Base-by-base conservation (phyloP, 768 basidiomycete species). In the Amanita pseudoporphyria region DNA sequence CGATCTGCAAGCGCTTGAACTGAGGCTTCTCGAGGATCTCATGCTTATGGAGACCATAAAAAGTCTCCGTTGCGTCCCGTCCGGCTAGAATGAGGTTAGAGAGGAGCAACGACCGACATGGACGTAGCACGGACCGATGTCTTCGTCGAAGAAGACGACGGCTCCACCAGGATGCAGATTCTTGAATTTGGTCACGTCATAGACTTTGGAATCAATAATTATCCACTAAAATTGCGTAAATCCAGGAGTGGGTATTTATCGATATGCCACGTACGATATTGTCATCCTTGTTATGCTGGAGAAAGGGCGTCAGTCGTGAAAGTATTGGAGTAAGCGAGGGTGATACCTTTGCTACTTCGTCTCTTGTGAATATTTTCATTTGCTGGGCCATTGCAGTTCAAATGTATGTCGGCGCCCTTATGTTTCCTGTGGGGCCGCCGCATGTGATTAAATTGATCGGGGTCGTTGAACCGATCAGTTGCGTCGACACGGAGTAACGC, bases 11-110 rank as follows among this genome's bases (percentile, higher is more conserved):
- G 14, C 88, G 82, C 37, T 71, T 64, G 58, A 85, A 91, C 52
- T 89, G 85, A 1, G 89, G 85, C 56, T 77, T 82, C 53, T 73
- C 67, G 41, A 98, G 74, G n/a, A 97, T 77, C 58, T 96, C 93
- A 45, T 85, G 80, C 45, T 86, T 78, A 63, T 98, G 95, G 22
- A 98, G 79, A 31, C 87, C 83, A 58, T 87, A 97, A 70, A 98
- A 97, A 9, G 79, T 78, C 43, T 92, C 87, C 1, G 94, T 96
- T 0, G 84, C 85, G 59, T 96, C 93, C 66, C 88, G 75, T 3
- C 91, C 92, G 42, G 87, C 91, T 84, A 68, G 39, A 78, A 68
- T 56, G 78, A 65, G 1, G 60, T 44, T 26, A 28, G 28, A 28
- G n/a, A 28, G 28, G 28, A 14, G 18, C 14, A 56, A 18, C n/a